Conservation (phyloP, 331 rosid species). For the Malus hybrid region DNA sequence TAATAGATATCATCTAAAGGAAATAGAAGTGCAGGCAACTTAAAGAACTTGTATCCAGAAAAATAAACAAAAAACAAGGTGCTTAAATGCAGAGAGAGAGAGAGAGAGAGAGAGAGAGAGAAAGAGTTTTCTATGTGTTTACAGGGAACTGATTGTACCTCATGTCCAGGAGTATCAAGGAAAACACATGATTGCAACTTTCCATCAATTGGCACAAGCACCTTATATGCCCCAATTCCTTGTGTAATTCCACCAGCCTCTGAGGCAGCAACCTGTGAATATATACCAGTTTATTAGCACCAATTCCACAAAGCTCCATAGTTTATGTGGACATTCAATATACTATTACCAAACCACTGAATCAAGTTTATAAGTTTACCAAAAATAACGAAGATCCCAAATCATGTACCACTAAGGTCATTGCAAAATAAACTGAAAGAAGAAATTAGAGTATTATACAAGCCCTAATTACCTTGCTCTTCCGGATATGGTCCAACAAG, state of each 20-base stretch:
- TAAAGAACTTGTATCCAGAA: background rate
- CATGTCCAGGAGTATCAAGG: conserved; percentile 97
- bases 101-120: too few species aligned
- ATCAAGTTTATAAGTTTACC: background rate
- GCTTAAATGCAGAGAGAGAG: background rate
- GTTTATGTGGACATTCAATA: background rate
- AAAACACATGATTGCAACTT: conserved; percentile 80
- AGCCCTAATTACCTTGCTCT: conserved; percentile 67
- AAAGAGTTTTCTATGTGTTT: background rate
- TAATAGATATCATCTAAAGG: conserved; percentile 21
- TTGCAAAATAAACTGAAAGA: conserved; percentile 8
- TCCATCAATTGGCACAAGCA: conserved; percentile 82
- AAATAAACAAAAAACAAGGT: conserved; percentile 4
- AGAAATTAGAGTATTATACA: conserved; percentile 13
- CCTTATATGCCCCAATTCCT: conserved; percentile 96
- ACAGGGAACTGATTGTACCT: conserved; percentile 43
- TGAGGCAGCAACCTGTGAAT: conserved; percentile 85
- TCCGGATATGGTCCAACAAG: conserved; percentile 82
- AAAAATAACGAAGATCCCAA: background rate
- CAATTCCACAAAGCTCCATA: conserved; percentile 12
- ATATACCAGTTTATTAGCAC: conserved; percentile 13
- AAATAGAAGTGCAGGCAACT: conserved; percentile 13
- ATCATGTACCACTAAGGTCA: conserved; percentile 4
- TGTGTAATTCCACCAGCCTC: conserved; percentile 99
- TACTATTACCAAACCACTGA: background rate